Base-by-base conservation (phyloP, 169 alveolate species). In the Sarcocystis neurona region DNA sequence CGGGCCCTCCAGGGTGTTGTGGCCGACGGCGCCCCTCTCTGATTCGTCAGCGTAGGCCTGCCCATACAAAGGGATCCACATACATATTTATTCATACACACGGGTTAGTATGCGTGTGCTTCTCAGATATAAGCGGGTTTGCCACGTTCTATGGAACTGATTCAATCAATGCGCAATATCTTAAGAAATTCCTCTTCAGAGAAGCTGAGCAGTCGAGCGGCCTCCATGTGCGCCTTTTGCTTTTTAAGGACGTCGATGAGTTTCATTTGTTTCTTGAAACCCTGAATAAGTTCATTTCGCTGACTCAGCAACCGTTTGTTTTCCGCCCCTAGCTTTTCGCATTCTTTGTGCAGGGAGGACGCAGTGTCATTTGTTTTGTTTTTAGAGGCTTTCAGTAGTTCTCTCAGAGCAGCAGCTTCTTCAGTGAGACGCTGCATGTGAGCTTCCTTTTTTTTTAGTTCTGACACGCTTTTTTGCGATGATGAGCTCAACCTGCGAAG, bases 201-300 rank as follows among this genome's bases (percentile, higher is more conserved):
- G 87, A 96, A 94, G 18, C 94, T 92, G 4, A 96, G 93, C 82
- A 94, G 58, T 80, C 96, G 95, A 5, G 97, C 97, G 23, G 96
- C 96, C 87, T 96, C 98, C 66, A 96, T 78, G 89, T 96, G 98
- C 80, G 94, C 95, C 90, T 95, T 95, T 86, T 95, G 96, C 68
- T 95, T 93, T 88, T 96, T 96, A n/a, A 96, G 94, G 44, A 95
- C 92, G 87, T 96, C 97, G 58, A 96, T 94, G 47, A 96, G 92
- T 89, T 95, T 95, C 92, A 94, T 92, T 87, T 95, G 95, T 82
- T 95, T 96, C 92, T 95, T 96, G 92, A 94, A 94, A 0, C 96
- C 98, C 5, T 91, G 89, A 48, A 94, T 85, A 12, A 96, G 89
- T 79, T 95, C 97, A 79, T 93, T 94, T 84, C 96, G 90, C 84